Evolutionary conservation across 1,139 yeast genomes (phyloP), one percentile per base, ranked within the genome.

Genomic region (Tardiomyces blankii): DNA sequence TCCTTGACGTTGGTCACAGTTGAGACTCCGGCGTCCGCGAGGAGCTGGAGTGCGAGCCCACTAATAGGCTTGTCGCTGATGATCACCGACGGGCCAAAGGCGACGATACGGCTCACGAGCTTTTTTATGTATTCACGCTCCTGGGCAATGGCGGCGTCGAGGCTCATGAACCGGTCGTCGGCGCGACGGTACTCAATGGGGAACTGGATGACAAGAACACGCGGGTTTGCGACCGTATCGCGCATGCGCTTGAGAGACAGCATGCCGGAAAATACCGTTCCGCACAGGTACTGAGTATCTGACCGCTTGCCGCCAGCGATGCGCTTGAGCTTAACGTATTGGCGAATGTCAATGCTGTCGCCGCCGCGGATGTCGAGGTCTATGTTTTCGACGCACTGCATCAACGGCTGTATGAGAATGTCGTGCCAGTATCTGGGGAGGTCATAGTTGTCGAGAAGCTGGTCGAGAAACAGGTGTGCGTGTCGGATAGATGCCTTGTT

Each of bases 161-260:
- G 68, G 58, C 94, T 83, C 61, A 88, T 79, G 49, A 88, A 84
- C 44, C 73, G 77, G 40, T 73, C 77, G 52, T 77, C 83, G 12
- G 39, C 39, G 50, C 83, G 79, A 51, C 81, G 73, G 55, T 88
- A 91, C 59, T 89, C 97, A 25, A 93, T 69, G 0, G 97, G 96
- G 56, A 93, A 91, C 72, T 88, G 82, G 11, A 93, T 73, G 30
- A 93, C 69, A 46, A 93, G 79, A 41, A 93, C 82, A 48, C 81
- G 75, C 0, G 99, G 97, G 43, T 75, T 73, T 0, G 61, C 57
- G 7, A 93, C 70, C 11, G 61, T 60, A 3, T 77, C 64, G 0
- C 87, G 76, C 98, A 93, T 93, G 2, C 75, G 64, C 57, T 82
- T 86, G 40, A 85, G 70, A n/a, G 95, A 95, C 39, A 89, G 69